These are phyloP conservation scores for Tricholoma matsutake DNA, from an alignment of 768 basidiomycete genomes.

Conservation along the genomic window DNA sequence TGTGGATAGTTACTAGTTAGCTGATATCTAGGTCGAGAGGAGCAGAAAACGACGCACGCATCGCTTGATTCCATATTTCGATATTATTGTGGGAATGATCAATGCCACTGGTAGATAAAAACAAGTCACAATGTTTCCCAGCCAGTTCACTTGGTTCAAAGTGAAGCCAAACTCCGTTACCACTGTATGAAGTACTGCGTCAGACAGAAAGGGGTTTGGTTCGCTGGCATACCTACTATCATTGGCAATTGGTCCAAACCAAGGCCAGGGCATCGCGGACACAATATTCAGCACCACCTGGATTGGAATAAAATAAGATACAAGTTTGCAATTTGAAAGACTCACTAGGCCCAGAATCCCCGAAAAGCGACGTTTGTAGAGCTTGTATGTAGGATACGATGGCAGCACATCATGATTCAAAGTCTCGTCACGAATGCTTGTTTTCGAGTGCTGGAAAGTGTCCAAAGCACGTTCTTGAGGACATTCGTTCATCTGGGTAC, in stretches of 20 bases:
- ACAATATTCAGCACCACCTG: conserved; percentile 63
- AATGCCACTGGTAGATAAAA: conserved; percentile 63
- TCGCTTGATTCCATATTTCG: conserved; percentile 56
- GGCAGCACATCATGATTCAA: neutral
- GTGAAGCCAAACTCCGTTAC: conserved; percentile 64
- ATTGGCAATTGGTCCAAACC: conserved; percentile 84
- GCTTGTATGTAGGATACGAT: conserved; percentile 38
- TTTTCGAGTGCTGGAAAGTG: neutral
- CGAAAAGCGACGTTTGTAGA: conserved; percentile 69
- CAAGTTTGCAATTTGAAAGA: neutral
- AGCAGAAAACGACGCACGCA: conserved; percentile 45
- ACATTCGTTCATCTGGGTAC: neutral
- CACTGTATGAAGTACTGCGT: conserved; percentile 36
- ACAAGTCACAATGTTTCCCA: conserved; percentile 64
- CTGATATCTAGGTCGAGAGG: neutral
- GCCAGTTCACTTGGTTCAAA: conserved; percentile 75
- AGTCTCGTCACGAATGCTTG: neutral
- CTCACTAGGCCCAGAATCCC: conserved; percentile 63
- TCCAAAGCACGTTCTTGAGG: neutral
- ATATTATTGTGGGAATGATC: conserved; percentile 53
- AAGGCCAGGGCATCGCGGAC: conserved; percentile 67
- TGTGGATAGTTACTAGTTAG: conserved; percentile 23
- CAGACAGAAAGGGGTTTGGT: neutral
- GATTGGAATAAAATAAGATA: neutral
- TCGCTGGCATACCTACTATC: conserved; percentile 52